Evolutionary conservation across 768 basidiomycete species (phyloP), one percentile per base, ranked within the genome.

Genomic region (Lenzites betulinus): DNA sequence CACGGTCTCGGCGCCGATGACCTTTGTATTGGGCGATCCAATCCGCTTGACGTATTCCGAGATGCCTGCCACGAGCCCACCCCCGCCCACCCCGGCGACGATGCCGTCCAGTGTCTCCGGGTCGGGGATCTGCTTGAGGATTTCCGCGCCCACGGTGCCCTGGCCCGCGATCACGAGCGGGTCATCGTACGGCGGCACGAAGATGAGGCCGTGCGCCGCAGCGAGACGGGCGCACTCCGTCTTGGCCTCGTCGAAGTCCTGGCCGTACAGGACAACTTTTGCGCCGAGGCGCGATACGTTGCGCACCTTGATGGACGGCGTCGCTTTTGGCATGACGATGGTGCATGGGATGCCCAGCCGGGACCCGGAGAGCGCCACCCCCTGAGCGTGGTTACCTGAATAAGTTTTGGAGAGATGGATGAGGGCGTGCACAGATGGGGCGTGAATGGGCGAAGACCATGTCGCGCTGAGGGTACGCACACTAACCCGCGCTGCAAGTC

Each of bases 281-380:
- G 95, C 93, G 52, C 95, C 95, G 26, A 99, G 80, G 22, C 96
- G 89, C n/a, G 90, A 86, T 26, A 97, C 97, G 68, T 96, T 98
- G 60, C 87, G 81, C 70, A 95, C 92, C 78, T 99, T 99, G 82
- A 99, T 99, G 41, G 89, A 83, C 1, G 97, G 97, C 2, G 97
- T 98, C 15, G 87, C 92, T 42, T 88, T 78, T 1, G 97, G 97
- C 97, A 99, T 98, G 63, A 99, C 93, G 69, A 99, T 98, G n/a
- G 95, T 98, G 64, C 94, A 97, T 3, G 97, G 94, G 61, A 98
- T 90, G 35, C 83, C 83, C 28, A 99, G 84, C 58, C 87, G 85
- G 47, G 86, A 76, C 12, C 96, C 93, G n/a, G 97, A 95, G 49
- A 98, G 82, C 2, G 97, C 97, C 51, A 99, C 97, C 25, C 97